Base-by-base conservation (phyloP, 1,284 basidiomycete species). In the Marasmius sp. region DNA sequence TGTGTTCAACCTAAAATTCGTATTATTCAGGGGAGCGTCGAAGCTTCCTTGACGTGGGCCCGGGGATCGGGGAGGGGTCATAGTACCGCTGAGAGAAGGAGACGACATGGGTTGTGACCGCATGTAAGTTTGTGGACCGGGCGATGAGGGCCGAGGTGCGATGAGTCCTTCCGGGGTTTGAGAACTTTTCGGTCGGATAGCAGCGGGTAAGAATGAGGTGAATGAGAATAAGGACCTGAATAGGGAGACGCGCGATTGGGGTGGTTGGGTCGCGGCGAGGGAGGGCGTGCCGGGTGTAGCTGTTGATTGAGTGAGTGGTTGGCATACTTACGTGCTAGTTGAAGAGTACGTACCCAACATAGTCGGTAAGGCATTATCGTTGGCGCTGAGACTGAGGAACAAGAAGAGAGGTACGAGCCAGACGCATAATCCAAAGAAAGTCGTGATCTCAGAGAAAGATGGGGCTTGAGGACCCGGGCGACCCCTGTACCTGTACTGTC, bases 381-480 rank as follows among this genome's bases (percentile, higher is more conserved):
- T 97, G 10, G 95, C 95, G 67, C 93, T 96, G 60, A 98, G 78
- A 71, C 94, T 96, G 66, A 97, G 78, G 81, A 97, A 98, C 27
- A 98, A 77, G 76, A 95, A 97, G 36, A 97, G 75, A 7, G 95
- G 94, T 16, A 90, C 87, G 57, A 95, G 85, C 95, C 95, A 98
- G 6, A 98, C 92, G 75, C 94, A 97, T 33, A 95, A 77, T 1
- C 87, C 94, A 71, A 97, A 97, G 77, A 96, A 97, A 3, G 93
- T 92, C 16, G 95, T 92, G 56, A 97, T 92, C 69, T 97, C 95
- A 59, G 87, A 84, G 72, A 97, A 96, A 1, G 86, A 82, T n/a
- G 86, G 89, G 2, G 75, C 74, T 12, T 78, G 68, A 36, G 74
- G 66, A 14, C 68, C 63, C 3, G 74, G 69, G 12, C 74, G 76